Percentiles rank a stretch among this genome's conserved stretches.
Conservation (phyloP, 306 rosid species). For the Vigna nakashimae region DNA sequence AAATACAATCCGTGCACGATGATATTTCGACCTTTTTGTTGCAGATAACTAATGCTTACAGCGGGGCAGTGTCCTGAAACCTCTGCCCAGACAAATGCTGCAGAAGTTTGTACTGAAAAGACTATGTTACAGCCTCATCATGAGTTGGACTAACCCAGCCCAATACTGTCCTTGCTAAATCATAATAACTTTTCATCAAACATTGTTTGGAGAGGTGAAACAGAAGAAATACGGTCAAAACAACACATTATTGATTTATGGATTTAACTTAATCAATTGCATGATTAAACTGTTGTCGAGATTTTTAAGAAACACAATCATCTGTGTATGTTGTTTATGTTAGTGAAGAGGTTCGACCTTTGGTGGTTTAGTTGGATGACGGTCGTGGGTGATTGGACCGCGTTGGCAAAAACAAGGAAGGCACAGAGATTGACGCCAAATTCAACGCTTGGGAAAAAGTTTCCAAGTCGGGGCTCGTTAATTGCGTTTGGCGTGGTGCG, state of each 20-base stretch:
- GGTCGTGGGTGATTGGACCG: slow-evolving; percentile 28
- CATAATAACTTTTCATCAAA: too few relatives aligned
- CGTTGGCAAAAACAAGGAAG: slow-evolving; percentile 23
- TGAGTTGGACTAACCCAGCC: neutral
- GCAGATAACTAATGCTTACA: slow-evolving; percentile 20
- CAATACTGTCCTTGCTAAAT: neutral
- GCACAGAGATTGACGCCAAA: neutral
- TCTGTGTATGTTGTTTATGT: too few relatives aligned
- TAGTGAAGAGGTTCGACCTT: too few relatives aligned
- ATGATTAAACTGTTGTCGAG: neutral
- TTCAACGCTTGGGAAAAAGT: slow-evolving; percentile 27
- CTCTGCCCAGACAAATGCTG: neutral
- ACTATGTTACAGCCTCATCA: neutral
- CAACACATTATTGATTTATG: too few relatives aligned
- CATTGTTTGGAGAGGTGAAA: too few relatives aligned
- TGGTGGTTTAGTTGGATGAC: neutral
- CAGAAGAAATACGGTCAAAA: too few relatives aligned
- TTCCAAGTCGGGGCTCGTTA: slow-evolving; percentile 1
- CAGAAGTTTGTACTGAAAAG: slow-evolving; percentile 24
- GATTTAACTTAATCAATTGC: too few relatives aligned
- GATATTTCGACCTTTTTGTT: neutral
- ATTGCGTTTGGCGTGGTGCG: slow-evolving; percentile 36
- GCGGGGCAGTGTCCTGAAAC: slow-evolving; percentile 15
- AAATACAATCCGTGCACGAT: slow-evolving; percentile 1
- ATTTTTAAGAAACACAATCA: too few relatives aligned